Conservation (phyloP, 768 basidiomycete genomes). For the Mycena olivaceomarginata region DNA sequence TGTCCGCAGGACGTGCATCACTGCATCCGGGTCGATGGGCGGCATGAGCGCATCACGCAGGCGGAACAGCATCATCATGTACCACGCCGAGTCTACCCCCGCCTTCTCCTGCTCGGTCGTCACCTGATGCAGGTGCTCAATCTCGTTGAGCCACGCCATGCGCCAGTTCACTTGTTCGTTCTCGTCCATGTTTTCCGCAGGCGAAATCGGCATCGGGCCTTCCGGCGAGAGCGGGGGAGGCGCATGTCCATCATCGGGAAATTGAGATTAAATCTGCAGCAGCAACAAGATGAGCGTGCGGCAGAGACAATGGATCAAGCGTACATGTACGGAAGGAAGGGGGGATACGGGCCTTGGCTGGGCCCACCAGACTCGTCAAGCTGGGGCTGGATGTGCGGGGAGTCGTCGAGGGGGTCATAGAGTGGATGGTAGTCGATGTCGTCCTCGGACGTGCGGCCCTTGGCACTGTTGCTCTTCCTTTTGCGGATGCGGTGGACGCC, state of each 20-base stretch:
- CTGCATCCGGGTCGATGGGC: constrained; percentile 69
- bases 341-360: constrained; percentile 75
- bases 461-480: constrained; percentile 83
- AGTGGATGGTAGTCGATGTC: constrained; percentile 79
- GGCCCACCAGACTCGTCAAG: constrained; percentile 48
- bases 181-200: constrained; percentile 83
- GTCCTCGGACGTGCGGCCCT: constrained; percentile 72
- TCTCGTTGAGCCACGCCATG: constrained; percentile 86
- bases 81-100: constrained; percentile 90
- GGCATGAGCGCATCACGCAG: constrained; percentile 84
- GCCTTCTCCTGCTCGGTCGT: constrained; percentile 90
- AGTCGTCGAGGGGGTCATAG: constrained; percentile 72
- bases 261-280: constrained; percentile 81
- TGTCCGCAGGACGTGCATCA: constrained; percentile 62
- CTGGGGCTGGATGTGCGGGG: constrained; percentile 59
- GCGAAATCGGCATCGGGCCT: constrained; percentile 76
- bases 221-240: constrained; percentile 71
- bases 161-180: constrained; percentile 90
- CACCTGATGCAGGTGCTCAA: constrained; percentile 83
- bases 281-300: constrained; percentile 31
- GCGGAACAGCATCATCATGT: constrained; percentile 89
- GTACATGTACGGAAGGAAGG: constrained; percentile 80
- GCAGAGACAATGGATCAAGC: too few relatives aligned
- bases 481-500: constrained; percentile 93
- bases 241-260: constrained; percentile 84